Evolutionary conservation across 2,329 filamentous ascomycete species (phyloP), one percentile per base, ranked within the genome.

Genomic region (Aureobasidium melanogenum): DNA sequence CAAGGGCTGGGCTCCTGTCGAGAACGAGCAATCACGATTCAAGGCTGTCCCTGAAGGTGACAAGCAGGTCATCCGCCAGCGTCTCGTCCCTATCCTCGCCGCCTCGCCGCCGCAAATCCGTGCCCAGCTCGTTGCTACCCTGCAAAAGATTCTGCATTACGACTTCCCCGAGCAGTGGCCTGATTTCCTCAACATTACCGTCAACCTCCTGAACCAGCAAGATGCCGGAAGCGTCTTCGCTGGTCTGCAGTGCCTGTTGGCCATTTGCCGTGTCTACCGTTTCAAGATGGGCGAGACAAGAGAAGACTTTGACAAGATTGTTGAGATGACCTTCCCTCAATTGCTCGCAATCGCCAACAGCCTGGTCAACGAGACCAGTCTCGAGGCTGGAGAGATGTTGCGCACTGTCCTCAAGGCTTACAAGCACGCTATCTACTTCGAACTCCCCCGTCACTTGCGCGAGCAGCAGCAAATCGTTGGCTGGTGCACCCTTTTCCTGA

Each of bases 121-220:
- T 74, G 87, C 92, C 67, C 94, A 99, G 77, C 86, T 99, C 67
- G 87, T 97, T 66, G 92, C 95, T 64, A 87, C 95, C 68, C 87
- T 99, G 62, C 91, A 97, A 78, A 95, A 96, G 76, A 93, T 99
- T 71, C 84, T 99, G 66, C 90, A 96, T 76, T 88, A 88, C 79
- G 94, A 99, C 75, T 99, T 97, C 74, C 94, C 94, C 61, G 84
- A 88, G 69, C 87, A 88, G 78, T 99, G 94, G 94, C 94, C 94
- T 51, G 85, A 87, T 60, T 97, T 97, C 74, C 87, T 97, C 80
- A 88, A 95, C 71, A 91, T 95, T 71, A 97, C 93, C 56, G 81
- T 96, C 67, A 89, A 91, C 74, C 82, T 99, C 58, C 82, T 99
- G 65, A 88, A 91, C 73, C 89, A 89, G 28, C 91, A 94, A 74